Percentiles rank a stretch among this genome's conserved stretches.
Evolutionary conservation across 257 asterid species (phyloP).

Genomic region (Avicennia marina): DNA sequence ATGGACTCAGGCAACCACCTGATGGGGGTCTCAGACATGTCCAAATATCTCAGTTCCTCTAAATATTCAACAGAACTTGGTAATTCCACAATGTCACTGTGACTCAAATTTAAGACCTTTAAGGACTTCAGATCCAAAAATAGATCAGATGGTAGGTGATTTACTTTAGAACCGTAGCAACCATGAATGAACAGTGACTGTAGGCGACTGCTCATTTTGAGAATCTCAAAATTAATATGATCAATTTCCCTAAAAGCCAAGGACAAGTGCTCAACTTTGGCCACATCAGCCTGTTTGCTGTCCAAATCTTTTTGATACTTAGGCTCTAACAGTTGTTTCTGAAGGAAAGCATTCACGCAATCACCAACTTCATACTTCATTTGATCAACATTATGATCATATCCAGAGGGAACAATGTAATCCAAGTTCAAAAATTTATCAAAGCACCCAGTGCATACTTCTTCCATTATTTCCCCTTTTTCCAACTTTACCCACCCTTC

Average conservation of each 20-base stretch:
- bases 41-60: constrained; percentile 11
- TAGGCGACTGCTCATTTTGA: background rate
- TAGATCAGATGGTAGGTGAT: constrained; percentile 5
- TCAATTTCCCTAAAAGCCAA: constrained; percentile 12
- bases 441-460: background rate
- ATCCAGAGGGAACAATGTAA: constrained; percentile 6
- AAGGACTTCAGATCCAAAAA: constrained; percentile 10
- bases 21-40: constrained; percentile 21
- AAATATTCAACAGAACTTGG: constrained; percentile 16
- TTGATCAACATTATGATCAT: background rate
- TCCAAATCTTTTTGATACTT: constrained; percentile 10
- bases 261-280: constrained; percentile 16
- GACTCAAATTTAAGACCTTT: constrained; percentile 17
- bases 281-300: background rate
- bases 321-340: background rate
- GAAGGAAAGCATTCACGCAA: background rate
- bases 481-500: background rate
- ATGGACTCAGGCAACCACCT: constrained; percentile 20
- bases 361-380: constrained; percentile 12
- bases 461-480: constrained; percentile 8
- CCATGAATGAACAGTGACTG: constrained; percentile 4
- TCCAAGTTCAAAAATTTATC: background rate
- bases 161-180: constrained; percentile 1
- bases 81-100: constrained; percentile 2
- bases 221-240: background rate